Evolutionary conservation across 352 stramenopile genomes (phyloP).

Genomic region (Phytopythium oedochilum): DNA sequence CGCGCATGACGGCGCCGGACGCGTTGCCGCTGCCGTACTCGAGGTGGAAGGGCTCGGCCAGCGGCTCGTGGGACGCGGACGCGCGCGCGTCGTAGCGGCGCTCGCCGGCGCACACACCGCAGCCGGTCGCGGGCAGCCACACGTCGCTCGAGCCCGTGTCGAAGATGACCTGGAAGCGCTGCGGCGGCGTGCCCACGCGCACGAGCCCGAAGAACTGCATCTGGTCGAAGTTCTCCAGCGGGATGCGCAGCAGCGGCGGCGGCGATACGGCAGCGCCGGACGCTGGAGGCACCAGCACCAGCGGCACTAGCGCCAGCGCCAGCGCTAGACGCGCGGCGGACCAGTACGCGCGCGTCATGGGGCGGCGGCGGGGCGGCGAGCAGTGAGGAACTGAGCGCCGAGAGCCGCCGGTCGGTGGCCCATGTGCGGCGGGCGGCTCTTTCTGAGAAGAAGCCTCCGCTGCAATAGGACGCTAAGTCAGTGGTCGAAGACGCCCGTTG

Average conservation of each 20-base stretch:
- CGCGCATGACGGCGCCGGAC: slow-evolving; percentile 34
- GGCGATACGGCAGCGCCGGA: neutral
- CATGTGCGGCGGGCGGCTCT: too few relatives aligned
- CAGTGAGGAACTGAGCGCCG: neutral
- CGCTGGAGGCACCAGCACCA: too few relatives aligned
- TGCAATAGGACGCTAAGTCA: too few relatives aligned
- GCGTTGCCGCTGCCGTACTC: slow-evolving; percentile 68
- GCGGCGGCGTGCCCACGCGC: slow-evolving; percentile 49
- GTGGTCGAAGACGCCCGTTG: too few relatives aligned
- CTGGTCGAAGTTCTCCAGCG: slow-evolving; percentile 67
- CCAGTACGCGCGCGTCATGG: neutral
- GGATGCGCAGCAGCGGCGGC: slow-evolving; percentile 40
- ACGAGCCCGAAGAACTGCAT: slow-evolving; percentile 73
- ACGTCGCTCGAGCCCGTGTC: slow-evolving; percentile 74
- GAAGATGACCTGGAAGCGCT: slow-evolving; percentile 72
- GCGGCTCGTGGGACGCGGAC: slow-evolving; percentile 29
- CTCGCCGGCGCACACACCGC: slow-evolving; percentile 34
- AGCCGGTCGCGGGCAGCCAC: slow-evolving; percentile 43
- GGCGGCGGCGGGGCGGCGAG: too few relatives aligned
- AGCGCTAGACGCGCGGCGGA: too few relatives aligned
- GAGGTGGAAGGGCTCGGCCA: slow-evolving; percentile 35
- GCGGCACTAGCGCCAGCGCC: neutral
- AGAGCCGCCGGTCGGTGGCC: too few relatives aligned
- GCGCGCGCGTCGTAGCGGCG: slow-evolving; percentile 28
- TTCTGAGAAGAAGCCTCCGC: too few relatives aligned